Conservation (phyloP, 2,329 filamentous ascomycete genomes). For the Harringtonia lauricola region DNA sequence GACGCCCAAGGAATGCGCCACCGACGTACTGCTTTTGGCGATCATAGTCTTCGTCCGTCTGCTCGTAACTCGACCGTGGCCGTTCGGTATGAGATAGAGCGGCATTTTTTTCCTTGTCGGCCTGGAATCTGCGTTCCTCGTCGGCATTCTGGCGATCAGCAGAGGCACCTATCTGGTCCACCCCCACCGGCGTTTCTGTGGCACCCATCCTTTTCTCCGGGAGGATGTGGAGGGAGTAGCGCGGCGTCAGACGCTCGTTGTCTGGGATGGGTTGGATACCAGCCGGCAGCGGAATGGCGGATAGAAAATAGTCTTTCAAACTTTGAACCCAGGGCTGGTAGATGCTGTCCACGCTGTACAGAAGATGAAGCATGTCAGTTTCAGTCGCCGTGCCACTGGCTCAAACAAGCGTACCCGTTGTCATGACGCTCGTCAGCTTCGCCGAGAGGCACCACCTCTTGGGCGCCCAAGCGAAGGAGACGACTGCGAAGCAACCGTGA, state of each 20-base stretch:
- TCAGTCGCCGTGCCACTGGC: not conserved
- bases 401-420: conserved; percentile 58
- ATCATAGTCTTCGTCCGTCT: conserved; percentile 13
- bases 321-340: conserved; percentile 68
- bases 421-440: conserved; percentile 92
- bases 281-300: conserved; percentile 57
- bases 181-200: not conserved
- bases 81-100: conserved; percentile 13
- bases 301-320: conserved; percentile 55
- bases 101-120: conserved; percentile 12
- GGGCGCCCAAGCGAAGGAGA: conserved; percentile 71
- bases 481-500: conserved; percentile 79
- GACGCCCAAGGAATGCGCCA: conserved; percentile 2
- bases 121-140: conserved; percentile 4
- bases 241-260: conserved; percentile 63
- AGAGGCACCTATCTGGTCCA: not conserved
- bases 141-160: conserved; percentile 1
- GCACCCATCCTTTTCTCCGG: not conserved
- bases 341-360: conserved; percentile 61
- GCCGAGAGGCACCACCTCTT: conserved; percentile 62
- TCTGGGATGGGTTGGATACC: conserved; percentile 60
- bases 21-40: conserved; percentile 12
- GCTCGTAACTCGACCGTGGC: conserved; percentile 9
- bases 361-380: not conserved
- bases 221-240: conserved; percentile 36